Percentiles rank a stretch among this genome's conserved stretches.
Conservation (phyloP, 1,284 basidiomycete genomes). For the Sutorius eximius region DNA sequence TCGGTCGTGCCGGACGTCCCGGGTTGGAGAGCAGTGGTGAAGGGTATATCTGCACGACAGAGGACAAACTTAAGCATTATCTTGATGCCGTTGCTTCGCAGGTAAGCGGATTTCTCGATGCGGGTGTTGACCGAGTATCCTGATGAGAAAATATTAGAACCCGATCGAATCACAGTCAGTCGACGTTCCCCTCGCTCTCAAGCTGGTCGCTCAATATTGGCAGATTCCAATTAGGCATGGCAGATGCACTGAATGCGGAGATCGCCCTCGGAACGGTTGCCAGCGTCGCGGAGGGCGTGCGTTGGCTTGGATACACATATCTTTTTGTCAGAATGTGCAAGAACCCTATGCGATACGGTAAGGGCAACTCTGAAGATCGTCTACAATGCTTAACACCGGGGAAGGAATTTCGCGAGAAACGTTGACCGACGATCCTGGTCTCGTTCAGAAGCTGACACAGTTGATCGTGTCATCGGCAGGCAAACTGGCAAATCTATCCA, state of each 20-base stretch:
- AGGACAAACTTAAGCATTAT: slow-evolving; percentile 93
- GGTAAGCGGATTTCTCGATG: slow-evolving; percentile 41
- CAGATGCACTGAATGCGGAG: slow-evolving; percentile 95
- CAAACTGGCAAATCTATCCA: slow-evolving; percentile 72
- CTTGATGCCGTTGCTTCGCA: slow-evolving; percentile 87
- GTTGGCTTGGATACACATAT: slow-evolving; percentile 98
- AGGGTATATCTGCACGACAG: slow-evolving; percentile 94
- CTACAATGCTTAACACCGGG: background rate
- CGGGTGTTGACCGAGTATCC: background rate
- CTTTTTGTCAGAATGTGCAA: slow-evolving; percentile 94
- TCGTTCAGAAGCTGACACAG: slow-evolving; percentile 74
- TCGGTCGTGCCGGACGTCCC: slow-evolving; percentile 96
- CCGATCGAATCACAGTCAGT: slow-evolving; percentile 94
- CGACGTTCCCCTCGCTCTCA: background rate
- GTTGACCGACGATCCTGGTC: slow-evolving; percentile 72
- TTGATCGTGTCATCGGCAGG: slow-evolving; percentile 74
- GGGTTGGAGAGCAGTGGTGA: slow-evolving; percentile 95
- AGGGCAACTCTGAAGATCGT: slow-evolving; percentile 16
- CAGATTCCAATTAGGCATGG: slow-evolving; percentile 85
- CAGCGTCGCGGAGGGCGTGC: slow-evolving; percentile 83
- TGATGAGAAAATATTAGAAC: slow-evolving; percentile 48
- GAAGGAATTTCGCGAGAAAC: slow-evolving; percentile 80
- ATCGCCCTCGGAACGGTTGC: slow-evolving; percentile 94
- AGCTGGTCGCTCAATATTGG: slow-evolving; percentile 14
- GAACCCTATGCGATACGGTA: slow-evolving; percentile 91